Base-by-base conservation (phyloP, 179 eudicot genomes). In the Silene vulgaris region DNA sequence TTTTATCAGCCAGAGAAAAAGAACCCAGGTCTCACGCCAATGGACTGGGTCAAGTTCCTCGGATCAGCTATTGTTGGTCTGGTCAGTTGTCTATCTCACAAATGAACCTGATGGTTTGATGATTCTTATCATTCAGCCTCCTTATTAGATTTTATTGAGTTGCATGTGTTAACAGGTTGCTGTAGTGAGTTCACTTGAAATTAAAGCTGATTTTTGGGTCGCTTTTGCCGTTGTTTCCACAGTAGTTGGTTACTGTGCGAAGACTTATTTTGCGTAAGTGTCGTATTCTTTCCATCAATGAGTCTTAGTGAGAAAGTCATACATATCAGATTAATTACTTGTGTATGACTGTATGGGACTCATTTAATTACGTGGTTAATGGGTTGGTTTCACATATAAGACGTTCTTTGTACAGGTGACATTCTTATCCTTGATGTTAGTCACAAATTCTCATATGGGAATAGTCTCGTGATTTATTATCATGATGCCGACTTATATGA, bases 21-120 rank as follows among this genome's bases (percentile, higher is more conserved):
- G 75, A 93, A 90, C 82, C 98, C 98, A 66, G 86, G 97, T 78
- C 88, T 93, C 74, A 93, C 96, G 2, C 98, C 98, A 14, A 90
- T 90, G 92, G 98, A 93, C 74, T 91, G 96, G 93, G 96, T 93
- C 81, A 90, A 84, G 79, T 93, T 93, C 77, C 88, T 91, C 76
- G 80, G 68, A 59, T 90, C 98, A 76, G 97, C 97, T 19, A 59
- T 87, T 43, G 88, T 90, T 81, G 98, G 97, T 72, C 87, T 91
- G 88, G 98, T 93, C 52, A 85, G 97, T 80, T 79, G 48, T 30
- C 61, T 52, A 28, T 52, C 32, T 50, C 5, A 23, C 32, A 13
- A 37, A 5, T 21, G 7, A 62, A 11, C 20, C 0, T 2, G n/a
- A 13, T 1, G 65, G 12, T 20, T 30, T 66, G 20, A 16, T 23